Conservation (phyloP, 495 filamentous ascomycete genomes). For the Penicillium simplicissimum region DNA sequence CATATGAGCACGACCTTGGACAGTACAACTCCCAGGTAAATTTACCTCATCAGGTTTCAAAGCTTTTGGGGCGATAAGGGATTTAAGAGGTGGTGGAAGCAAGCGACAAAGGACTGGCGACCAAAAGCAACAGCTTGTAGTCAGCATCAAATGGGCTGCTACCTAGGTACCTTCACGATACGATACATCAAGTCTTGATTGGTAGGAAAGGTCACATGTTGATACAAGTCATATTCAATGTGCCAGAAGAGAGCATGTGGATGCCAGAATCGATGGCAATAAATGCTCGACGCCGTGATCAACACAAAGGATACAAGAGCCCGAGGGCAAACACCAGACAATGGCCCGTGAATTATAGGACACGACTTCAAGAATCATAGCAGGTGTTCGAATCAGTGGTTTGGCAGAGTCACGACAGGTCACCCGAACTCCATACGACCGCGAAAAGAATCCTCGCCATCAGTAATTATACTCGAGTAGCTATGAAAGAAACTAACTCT, state of each 20-base stretch:
- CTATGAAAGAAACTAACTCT: background rate
- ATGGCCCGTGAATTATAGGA: background rate
- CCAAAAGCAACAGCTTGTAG: background rate
- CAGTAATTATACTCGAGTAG: background rate
- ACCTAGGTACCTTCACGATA: background rate
- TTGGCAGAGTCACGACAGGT: background rate
- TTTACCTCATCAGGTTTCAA: background rate
- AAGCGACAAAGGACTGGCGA: background rate
- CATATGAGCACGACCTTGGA: too few species aligned
- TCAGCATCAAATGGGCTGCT: too few species aligned
- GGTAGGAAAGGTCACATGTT: background rate
- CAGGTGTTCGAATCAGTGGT: background rate
- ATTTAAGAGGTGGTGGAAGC: background rate
- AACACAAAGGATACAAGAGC: background rate
- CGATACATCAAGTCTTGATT: background rate
- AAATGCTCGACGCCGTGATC: background rate
- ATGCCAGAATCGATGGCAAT: background rate
- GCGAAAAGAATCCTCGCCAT: background rate
- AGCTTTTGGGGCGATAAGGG: background rate
- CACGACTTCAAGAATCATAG: background rate
- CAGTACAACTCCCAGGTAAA: too few species aligned
- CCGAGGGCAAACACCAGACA: background rate
- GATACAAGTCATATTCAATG: background rate
- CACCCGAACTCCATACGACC: too few species aligned
- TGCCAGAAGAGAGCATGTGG: background rate